Percentiles rank a stretch among this genome's conserved stretches.
These are phyloP conservation scores for Phytophthora citrophthora DNA, from an alignment of 352 stramenopile genomes.

Conservation along the genomic window DNA sequence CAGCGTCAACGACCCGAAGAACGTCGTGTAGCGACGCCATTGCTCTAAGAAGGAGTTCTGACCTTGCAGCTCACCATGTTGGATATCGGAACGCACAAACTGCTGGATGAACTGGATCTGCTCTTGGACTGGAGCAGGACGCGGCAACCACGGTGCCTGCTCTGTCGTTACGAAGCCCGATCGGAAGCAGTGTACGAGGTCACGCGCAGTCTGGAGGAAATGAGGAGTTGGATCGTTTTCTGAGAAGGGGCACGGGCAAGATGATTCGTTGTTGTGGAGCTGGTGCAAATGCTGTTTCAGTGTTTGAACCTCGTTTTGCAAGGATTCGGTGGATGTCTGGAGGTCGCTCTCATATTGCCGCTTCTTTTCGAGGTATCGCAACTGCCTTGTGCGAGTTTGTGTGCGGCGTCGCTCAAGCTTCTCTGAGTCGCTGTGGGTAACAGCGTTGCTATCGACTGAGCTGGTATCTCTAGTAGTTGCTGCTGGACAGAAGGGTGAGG, in stretches of 20 bases:
- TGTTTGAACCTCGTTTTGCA: conserved; percentile 18
- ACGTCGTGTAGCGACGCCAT: conserved; percentile 30
- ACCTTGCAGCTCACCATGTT: conserved; percentile 13
- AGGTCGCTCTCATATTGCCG: conserved; percentile 28
- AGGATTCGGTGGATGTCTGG: neutral
- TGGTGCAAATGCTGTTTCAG: conserved; percentile 7
- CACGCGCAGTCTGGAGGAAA: conserved; percentile 11
- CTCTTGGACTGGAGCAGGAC: conserved; percentile 1
- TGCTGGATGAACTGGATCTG: conserved; percentile 34
- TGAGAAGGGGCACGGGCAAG: neutral
- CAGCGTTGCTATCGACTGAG: neutral
- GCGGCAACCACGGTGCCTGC: conserved; percentile 11
- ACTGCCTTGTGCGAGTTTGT: conserved; percentile 26
- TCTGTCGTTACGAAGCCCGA: conserved; percentile 18
- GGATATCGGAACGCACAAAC: conserved; percentile 11
- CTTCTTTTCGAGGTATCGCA: conserved; percentile 37
- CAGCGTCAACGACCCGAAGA: conserved; percentile 18
- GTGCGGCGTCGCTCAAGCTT: conserved; percentile 11
- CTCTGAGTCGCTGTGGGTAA: neutral
- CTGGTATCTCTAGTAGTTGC: neutral
- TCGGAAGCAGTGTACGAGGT: conserved; percentile 32
- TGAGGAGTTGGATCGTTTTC: neutral
- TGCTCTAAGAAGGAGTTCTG: conserved; percentile 39
- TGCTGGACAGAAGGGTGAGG: neutral
- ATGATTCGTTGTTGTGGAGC: neutral